Percentiles rank a stretch among this genome's conserved stretches.
Conservation (phyloP, 2,329 filamentous ascomycete genomes). For the Cladosporium sp. region DNA sequence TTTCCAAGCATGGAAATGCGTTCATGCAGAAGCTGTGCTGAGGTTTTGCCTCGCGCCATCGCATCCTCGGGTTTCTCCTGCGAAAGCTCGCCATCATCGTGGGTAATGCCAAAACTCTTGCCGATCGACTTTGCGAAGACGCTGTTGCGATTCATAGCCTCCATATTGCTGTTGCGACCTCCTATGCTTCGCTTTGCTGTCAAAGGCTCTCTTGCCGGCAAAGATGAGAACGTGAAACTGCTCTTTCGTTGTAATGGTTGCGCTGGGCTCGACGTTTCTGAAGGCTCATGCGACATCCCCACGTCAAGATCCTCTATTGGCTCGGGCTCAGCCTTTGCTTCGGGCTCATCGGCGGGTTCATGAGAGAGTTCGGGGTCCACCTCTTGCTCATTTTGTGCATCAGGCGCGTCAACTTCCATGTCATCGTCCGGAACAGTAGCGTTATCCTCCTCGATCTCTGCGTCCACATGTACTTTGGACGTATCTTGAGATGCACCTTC, state of each 20-base stretch:
- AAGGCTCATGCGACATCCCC: conserved; percentile 40
- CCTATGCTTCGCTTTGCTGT: conserved; percentile 77
- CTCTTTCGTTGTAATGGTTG: conserved; percentile 80
- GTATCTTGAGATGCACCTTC: conserved; percentile 33
- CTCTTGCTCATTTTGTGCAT: conserved; percentile 27
- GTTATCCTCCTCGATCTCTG: conserved; percentile 30
- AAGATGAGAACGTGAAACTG: conserved; percentile 86
- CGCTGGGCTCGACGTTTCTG: conserved; percentile 67
- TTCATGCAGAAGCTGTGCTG: conserved; percentile 88
- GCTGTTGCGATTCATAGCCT: conserved; percentile 55
- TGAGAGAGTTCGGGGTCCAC: conserved; percentile 34
- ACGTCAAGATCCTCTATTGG: conserved; percentile 39
- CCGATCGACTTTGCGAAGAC: conserved; percentile 69
- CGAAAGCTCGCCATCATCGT: conserved; percentile 52
- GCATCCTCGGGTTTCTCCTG: conserved; percentile 37
- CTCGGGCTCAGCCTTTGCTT: conserved; percentile 31
- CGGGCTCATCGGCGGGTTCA: conserved; percentile 29
- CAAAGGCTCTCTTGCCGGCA: conserved; percentile 85
- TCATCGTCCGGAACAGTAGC: conserved; percentile 17
- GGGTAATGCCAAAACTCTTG: conserved; percentile 53
- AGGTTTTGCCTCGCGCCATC: conserved; percentile 62
- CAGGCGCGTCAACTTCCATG: conserved; percentile 23
- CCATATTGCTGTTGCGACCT: conserved; percentile 68
- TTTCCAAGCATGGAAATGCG: conserved; percentile 73
- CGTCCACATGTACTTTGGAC: conserved; percentile 15